Evolutionary conservation across 2,329 filamentous ascomycete genomes (phyloP).

Genomic region (Pestalotiopsis sp.): DNA sequence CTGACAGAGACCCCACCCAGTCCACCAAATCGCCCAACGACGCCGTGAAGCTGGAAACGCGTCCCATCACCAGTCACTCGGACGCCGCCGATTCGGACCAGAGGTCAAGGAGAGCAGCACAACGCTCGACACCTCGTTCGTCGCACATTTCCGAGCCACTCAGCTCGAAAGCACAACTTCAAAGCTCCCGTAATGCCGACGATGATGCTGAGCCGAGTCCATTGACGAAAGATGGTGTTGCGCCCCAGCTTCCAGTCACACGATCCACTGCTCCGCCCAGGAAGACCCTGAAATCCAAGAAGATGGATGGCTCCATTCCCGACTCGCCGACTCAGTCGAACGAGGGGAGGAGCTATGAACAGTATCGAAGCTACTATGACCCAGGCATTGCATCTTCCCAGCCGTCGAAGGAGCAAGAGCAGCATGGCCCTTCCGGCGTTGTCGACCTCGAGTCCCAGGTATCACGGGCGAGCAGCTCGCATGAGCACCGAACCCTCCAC

Average conservation of each 20-base stretch:
- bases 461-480: conserved; percentile 25
- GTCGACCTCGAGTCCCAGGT: conserved; percentile 19
- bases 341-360: conserved; percentile 57
- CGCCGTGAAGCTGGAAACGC: not conserved
- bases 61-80: not conserved
- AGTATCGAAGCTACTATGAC: conserved; percentile 33
- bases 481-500: conserved; percentile 38
- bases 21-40: not conserved
- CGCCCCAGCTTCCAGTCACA: conserved; percentile 10
- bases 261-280: conserved; percentile 7
- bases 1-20: not conserved
- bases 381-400: conserved; percentile 17
- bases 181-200: not conserved
- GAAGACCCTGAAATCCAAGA: conserved; percentile 41
- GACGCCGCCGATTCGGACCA: not conserved
- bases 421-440: conserved; percentile 12
- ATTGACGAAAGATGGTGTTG: conserved; percentile 20
- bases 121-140: not conserved
- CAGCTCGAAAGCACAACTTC: conserved; percentile 9
- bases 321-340: conserved; percentile 61
- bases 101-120: not conserved
- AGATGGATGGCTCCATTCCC: conserved; percentile 44
- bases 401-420: conserved; percentile 24
- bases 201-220: conserved; percentile 15
- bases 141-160: not conserved